A percentile compares a stretch with the other conserved stretches of the same genome.
Evolutionary conservation across 1,284 basidiomycete species (phyloP).

Genomic region (Inonotus hispidus): DNA sequence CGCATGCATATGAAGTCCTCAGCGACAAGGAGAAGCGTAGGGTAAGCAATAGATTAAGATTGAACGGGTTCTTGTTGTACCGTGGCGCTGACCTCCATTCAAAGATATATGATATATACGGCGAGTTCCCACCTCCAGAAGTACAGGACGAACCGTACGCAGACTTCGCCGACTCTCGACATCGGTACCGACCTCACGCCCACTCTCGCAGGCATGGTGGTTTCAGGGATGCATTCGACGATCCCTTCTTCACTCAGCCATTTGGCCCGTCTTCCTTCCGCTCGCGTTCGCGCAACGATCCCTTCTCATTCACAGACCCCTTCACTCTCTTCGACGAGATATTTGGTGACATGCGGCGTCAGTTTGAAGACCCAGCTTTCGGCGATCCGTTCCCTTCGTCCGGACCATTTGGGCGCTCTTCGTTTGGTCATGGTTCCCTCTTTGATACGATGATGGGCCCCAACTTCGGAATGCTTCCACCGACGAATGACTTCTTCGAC

Average conservation of each 20-base stretch:
- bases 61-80: constrained; percentile 29
- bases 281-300: constrained; percentile 23
- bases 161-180: constrained; percentile 25
- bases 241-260: constrained; percentile 30
- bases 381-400: neutral
- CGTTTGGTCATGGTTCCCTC: constrained; percentile 7
- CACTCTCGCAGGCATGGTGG: constrained; percentile 20
- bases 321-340: constrained; percentile 33
- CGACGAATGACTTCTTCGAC: neutral
- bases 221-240: constrained; percentile 24
- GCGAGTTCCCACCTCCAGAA: constrained; percentile 65
- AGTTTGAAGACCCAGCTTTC: constrained; percentile 29
- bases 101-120: constrained; percentile 62
- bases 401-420: constrained; percentile 1
- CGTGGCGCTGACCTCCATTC: constrained; percentile 8
- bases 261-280: constrained; percentile 28
- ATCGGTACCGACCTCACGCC: constrained; percentile 26
- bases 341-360: constrained; percentile 25
- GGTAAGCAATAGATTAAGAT: constrained; percentile 25
- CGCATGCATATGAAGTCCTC: constrained; percentile 38
- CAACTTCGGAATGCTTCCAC: constrained; percentile 6
- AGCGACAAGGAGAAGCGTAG: constrained; percentile 37
- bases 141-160: constrained; percentile 25
- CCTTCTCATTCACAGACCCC: constrained; percentile 56
- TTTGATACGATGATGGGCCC: constrained; percentile 10